These are phyloP conservation scores for Rhipidocladum racemiflorum DNA, from an alignment of 176 grass and related monocot genomes.

Conservation along the genomic window DNA sequence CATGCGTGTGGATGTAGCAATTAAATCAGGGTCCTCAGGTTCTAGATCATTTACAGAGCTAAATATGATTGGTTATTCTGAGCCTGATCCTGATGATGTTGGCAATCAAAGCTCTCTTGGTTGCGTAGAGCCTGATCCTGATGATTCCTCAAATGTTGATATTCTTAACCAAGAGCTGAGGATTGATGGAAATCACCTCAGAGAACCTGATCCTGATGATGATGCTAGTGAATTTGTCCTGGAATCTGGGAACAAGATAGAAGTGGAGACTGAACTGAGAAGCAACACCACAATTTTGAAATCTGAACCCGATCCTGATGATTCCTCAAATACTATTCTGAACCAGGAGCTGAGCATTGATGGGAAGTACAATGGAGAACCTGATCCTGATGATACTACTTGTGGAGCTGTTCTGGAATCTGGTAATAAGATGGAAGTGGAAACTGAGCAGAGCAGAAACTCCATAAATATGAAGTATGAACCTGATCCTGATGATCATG, in stretches of 20 bases:
- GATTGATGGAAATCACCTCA: not conserved
- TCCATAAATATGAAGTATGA: conserved; percentile 22
- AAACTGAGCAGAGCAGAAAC: not conserved
- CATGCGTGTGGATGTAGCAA: conserved; percentile 27
- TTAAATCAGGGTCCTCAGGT: not conserved
- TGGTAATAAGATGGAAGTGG: conserved; percentile 26
- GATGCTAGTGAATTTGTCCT: conserved; percentile 4
- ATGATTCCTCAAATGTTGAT: conserved; percentile 34
- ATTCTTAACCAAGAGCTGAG: conserved; percentile 18
- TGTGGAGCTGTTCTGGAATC: conserved; percentile 6
- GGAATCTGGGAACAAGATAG: conserved; percentile 34
- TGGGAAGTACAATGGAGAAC: conserved; percentile 26
- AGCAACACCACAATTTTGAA: not conserved
- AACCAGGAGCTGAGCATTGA: conserved; percentile 17
- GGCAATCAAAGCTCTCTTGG: not conserved
- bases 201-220: conserved; percentile 46
- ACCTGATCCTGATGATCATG: conserved; percentile 47
- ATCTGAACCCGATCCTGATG: conserved; percentile 49
- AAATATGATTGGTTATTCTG: conserved; percentile 24
- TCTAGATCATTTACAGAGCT: conserved; percentile 14
- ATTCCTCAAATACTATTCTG: conserved; percentile 38
- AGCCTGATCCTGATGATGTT: conserved; percentile 42
- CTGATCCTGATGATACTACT: conserved; percentile 43
- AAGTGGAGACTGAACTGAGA: conserved; percentile 27
- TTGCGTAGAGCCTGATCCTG: conserved; percentile 51